phyloP scores from a whole-genome alignment of 1,284 basidiomycete genomes.

The Trichosporon ovoides region DNA sequence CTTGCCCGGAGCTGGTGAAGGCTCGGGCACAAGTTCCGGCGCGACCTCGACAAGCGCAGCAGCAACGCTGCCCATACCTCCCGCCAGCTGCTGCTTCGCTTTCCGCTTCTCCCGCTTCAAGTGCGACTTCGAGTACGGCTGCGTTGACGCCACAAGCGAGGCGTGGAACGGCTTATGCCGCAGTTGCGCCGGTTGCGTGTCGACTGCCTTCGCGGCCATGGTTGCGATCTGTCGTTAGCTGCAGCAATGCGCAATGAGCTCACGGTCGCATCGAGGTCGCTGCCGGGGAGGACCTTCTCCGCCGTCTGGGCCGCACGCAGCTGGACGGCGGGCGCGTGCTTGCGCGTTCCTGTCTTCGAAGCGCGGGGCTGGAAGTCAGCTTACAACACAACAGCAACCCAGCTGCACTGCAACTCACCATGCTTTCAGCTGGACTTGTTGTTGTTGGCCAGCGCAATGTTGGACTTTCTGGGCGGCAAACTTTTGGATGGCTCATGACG shows the following conservation, averaged over 20 bases:
- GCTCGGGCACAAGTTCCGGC: neutral
- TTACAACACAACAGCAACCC: too few relatives aligned
- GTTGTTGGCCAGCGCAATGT: neutral
- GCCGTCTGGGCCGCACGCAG: conserved; percentile 19
- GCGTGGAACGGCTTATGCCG: conserved; percentile 16
- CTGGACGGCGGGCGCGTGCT: conserved; percentile 27
- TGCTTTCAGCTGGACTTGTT: neutral
- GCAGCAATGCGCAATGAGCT: neutral
- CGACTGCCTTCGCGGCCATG: conserved; percentile 3
- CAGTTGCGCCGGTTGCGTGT: neutral
- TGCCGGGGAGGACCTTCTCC: conserved; percentile 22
- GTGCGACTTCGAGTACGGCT: conserved; percentile 47
- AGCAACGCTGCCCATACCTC: conserved; percentile 30
- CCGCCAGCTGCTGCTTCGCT: conserved; percentile 32
- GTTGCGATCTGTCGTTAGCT: conserved; percentile 15
- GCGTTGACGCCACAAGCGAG: conserved; percentile 13
- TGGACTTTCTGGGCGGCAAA: neutral
- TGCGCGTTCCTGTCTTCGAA: conserved; percentile 18
- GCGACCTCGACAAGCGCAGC: conserved; percentile 30
- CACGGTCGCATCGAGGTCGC: conserved; percentile 7
- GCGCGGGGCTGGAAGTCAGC: conserved; percentile 30
- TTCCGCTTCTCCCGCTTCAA: conserved; percentile 42
- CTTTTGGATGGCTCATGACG: neutral
- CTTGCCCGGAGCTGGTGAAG: too few relatives aligned
- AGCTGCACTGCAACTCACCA: conserved; percentile 12